Evolutionary conservation across 257 asterid genomes (phyloP).

Genomic region (Solanum peruvianum): DNA sequence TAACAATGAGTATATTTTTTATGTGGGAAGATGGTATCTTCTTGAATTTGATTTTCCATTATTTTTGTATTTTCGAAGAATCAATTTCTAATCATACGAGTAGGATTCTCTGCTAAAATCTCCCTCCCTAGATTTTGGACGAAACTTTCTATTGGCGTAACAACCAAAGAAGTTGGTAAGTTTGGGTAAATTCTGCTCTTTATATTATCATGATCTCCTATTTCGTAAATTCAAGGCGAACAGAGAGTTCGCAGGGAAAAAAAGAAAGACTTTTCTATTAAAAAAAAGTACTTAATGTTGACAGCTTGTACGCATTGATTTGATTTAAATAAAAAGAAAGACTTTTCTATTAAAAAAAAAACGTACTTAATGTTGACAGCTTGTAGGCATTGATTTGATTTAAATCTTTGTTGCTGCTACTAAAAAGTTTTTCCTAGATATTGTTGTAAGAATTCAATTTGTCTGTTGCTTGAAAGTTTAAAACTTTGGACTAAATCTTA

Average conservation of each 20-base stretch:
- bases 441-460: too few relatives aligned
- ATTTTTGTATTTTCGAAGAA: not conserved
- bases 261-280: not conserved
- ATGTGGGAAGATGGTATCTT: not conserved
- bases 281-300: not conserved
- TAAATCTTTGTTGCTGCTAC: not conserved
- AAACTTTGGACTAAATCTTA: not conserved
- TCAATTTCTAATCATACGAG: too few relatives aligned
- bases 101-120: too few relatives aligned
- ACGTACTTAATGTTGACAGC: not conserved
- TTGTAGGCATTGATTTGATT: too few relatives aligned
- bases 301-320: too few relatives aligned
- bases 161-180: too few relatives aligned
- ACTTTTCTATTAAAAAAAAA: too few relatives aligned
- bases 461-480: not conserved
- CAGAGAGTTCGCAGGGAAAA: not conserved
- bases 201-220: too few relatives aligned
- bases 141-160: too few relatives aligned
- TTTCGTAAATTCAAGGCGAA: not conserved
- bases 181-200: not conserved
- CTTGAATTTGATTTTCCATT: not conserved
- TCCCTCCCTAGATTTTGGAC: too few relatives aligned
- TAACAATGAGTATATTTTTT: too few relatives aligned
- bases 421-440: not conserved
- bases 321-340: too few relatives aligned